Percentiles rank a stretch among this genome's conserved stretches.
These are phyloP conservation scores for Nadsonia starkeyi-henricii DNA, from an alignment of 1,139 yeast species.

Conservation along the genomic window DNA sequence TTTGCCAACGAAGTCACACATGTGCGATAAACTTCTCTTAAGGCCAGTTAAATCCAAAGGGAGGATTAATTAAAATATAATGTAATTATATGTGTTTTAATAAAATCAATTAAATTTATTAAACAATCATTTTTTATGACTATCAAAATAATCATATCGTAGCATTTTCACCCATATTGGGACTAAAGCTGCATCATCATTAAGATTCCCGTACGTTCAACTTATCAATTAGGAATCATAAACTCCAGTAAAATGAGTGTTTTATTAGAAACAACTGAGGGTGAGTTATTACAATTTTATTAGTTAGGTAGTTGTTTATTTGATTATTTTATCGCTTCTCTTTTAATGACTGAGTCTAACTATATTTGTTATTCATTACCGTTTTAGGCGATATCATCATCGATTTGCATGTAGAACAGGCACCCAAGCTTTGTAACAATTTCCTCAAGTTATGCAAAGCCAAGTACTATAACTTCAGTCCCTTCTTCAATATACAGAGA, in stretches of 20 bases:
- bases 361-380: not conserved
- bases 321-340: not conserved
- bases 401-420: slow-evolving; percentile 31
- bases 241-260: slow-evolving; percentile 34
- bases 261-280: slow-evolving; percentile 40
- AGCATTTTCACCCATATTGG: too few species aligned
- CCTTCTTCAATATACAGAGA: slow-evolving; percentile 31
- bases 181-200: too few species aligned
- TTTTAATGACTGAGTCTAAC: not conserved
- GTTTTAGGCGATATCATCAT: slow-evolving; percentile 34
- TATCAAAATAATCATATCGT: too few species aligned
- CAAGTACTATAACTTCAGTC: slow-evolving; percentile 39
- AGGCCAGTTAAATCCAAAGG: too few species aligned
- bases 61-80: too few species aligned
- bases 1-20: not conserved
- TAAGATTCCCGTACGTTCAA: not conserved
- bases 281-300: slow-evolving; percentile 19
- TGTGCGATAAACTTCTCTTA: not conserved
- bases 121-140: too few species aligned
- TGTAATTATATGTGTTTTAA: too few species aligned
- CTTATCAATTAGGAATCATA: slow-evolving; percentile 6
- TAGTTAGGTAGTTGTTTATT: not conserved
- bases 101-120: too few species aligned
- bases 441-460: slow-evolving; percentile 43
- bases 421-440: slow-evolving; percentile 31